These are phyloP conservation scores for Fomitopsis serialis DNA, from an alignment of 768 basidiomycete genomes.

Conservation along the genomic window DNA sequence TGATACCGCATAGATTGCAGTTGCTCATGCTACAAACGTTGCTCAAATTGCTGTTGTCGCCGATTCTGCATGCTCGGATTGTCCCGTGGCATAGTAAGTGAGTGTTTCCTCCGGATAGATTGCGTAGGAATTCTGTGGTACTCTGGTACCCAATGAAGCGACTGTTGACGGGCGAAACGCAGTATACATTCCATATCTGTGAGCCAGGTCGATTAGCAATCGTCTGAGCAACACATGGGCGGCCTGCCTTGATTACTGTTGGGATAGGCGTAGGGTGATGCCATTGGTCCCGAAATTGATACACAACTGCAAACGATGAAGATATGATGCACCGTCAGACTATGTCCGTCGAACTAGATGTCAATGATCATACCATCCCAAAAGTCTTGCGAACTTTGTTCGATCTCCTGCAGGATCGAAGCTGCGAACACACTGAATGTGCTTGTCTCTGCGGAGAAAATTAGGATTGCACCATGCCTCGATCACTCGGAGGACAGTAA, in stretches of 20 bases:
- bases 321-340: neutral
- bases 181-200: conserved; percentile 21
- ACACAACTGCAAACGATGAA: conserved; percentile 7
- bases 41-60: conserved; percentile 10
- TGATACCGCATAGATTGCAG: conserved; percentile 20
- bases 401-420: too few species aligned
- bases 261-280: conserved; percentile 11
- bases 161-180: neutral
- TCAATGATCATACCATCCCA: too few species aligned
- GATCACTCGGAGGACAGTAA: too few species aligned
- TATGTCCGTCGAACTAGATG: too few species aligned
- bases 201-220: neutral
- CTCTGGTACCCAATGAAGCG: too few species aligned
- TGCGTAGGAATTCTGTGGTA: too few species aligned
- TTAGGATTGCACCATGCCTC: too few species aligned
- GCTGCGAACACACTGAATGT: too few species aligned
- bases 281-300: conserved; percentile 17
- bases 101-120: conserved; percentile 15
- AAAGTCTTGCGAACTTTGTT: too few species aligned
- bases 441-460: too few species aligned
- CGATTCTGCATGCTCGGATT: conserved; percentile 15
- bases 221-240: neutral
- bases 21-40: conserved; percentile 6
- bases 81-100: conserved; percentile 23
- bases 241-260: conserved; percentile 9